Base-by-base conservation (phyloP, 345 rosid genomes). In the Populus euphratica region DNA sequence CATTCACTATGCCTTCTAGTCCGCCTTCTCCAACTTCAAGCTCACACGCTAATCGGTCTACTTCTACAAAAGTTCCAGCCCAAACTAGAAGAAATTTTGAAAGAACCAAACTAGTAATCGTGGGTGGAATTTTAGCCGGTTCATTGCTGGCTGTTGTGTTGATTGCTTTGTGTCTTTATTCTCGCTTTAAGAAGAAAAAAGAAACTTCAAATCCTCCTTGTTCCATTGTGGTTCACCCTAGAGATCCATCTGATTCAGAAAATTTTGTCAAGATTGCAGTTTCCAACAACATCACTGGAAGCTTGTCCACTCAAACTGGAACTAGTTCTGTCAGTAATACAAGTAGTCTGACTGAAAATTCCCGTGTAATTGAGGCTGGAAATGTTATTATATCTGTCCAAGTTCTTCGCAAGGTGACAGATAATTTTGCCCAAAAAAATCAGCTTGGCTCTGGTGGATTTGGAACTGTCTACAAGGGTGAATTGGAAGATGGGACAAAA, bases 401-500 rank as follows among this genome's bases (percentile, higher is more conserved):
- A 67, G 86, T 85, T 78, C 89, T 88, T 23, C 83, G 85, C 71
- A 86, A 83, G 82, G 91, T 84, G 73, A 86, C 91, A 0, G 69
- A 79, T 2, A 74, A 82, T 74, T 88, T 88, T 61, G 78, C 86
- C 1, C 73, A 76, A 5, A 81, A 83, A 70, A 88, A 88, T 43
- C 80, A 86, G 80, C 81, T 88, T 12, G 91, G 91, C 14, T 66
- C 67, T 39, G 91, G 88, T 56, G 91, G 89, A 10, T 88, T 88
- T 64, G 91, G 91, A 54, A 82, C 82, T 18, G 89, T 88, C 27
- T 86, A 88, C 44, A 88, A 85, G 71, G 91, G 91, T 27, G 88
- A 85, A 76, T 75, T 88, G n/a, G 85, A 84, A 33, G 88, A 86
- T 59, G 91, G 91, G 21, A 86, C 91, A 13, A 77, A 82, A 50